A percentile compares a stretch with the other conserved stretches of the same genome.
Evolutionary conservation across 192 early-diverging fungal species (phyloP).

Genomic region (Phlyctochytrium arcticum): DNA sequence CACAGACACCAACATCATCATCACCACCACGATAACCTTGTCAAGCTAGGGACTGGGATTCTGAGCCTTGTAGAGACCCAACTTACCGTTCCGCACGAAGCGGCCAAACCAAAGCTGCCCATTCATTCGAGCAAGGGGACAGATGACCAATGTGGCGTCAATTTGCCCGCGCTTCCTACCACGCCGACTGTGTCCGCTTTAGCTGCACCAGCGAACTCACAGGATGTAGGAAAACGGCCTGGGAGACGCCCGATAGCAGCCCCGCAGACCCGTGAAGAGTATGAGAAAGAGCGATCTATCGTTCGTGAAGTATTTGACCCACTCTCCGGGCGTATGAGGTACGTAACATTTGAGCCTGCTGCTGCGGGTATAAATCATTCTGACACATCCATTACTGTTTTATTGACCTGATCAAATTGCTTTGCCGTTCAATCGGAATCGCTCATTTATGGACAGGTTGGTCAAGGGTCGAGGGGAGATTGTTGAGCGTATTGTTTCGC

Average conservation of each 20-base stretch:
- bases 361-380: too few relatives aligned
- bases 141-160: too few relatives aligned
- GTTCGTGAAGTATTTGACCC: constrained; percentile 46
- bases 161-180: too few relatives aligned
- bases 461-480: constrained; percentile 52
- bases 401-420: too few relatives aligned
- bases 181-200: too few relatives aligned
- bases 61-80: constrained; percentile 10
- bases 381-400: too few relatives aligned
- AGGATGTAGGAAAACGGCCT: background rate
- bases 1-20: constrained; percentile 1
- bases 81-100: too few relatives aligned
- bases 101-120: too few relatives aligned
- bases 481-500: constrained; percentile 44
- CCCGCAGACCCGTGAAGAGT: constrained; percentile 43
- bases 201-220: too few relatives aligned
- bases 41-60: background rate
- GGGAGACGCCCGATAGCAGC: constrained; percentile 15
- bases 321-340: constrained; percentile 46
- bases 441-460: constrained; percentile 23
- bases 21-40: background rate
- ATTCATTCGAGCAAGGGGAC: too few relatives aligned
- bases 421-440: too few relatives aligned
- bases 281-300: constrained; percentile 37
- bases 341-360: background rate